Conservation (phyloP, 2,329 filamentous ascomycete genomes). For the Colletotrichum euphorbiae region DNA sequence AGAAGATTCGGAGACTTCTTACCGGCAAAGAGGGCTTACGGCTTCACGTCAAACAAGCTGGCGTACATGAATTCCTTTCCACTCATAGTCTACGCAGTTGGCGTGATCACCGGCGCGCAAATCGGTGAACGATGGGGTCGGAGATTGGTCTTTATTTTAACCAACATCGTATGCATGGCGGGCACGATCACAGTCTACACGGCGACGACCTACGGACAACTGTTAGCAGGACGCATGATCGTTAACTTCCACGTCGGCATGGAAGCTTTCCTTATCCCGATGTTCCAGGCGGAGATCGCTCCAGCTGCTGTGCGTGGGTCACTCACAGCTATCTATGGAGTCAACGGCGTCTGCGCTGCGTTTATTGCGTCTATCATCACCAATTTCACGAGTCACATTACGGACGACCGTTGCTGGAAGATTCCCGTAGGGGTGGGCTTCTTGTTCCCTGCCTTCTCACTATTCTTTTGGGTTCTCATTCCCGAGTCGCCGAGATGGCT, state of each 20-base stretch:
- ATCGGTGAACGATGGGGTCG: slow-evolving; percentile 42
- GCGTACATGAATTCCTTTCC: slow-evolving; percentile 43
- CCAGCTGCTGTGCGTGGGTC: slow-evolving; percentile 41
- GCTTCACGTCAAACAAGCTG: slow-evolving; percentile 39
- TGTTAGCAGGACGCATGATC: slow-evolving; percentile 40
- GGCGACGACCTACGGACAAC: slow-evolving; percentile 32
- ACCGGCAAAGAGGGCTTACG: slow-evolving; percentile 28
- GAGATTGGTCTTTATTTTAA: slow-evolving; percentile 37
- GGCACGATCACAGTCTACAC: slow-evolving; percentile 38
- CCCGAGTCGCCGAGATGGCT: slow-evolving; percentile 47
- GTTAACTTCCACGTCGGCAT: slow-evolving; percentile 42
- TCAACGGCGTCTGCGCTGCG: slow-evolving; percentile 41
- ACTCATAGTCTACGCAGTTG: slow-evolving; percentile 40
- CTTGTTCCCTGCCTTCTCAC: slow-evolving; percentile 36
- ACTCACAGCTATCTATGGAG: slow-evolving; percentile 40
- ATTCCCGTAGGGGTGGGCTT: slow-evolving; percentile 41
- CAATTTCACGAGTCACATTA: slow-evolving; percentile 41
- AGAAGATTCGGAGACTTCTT: slow-evolving; percentile 39
- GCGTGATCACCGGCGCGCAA: slow-evolving; percentile 36
- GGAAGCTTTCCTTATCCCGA: slow-evolving; percentile 41
- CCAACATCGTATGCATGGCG: slow-evolving; percentile 40
- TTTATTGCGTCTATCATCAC: slow-evolving; percentile 42
- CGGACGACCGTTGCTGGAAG: slow-evolving; percentile 40
- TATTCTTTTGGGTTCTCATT: slow-evolving; percentile 39
- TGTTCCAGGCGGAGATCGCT: slow-evolving; percentile 43